These are phyloP conservation scores for Syzygium syzygioides DNA, from an alignment of 441 rosid genomes.

Conservation along the genomic window DNA sequence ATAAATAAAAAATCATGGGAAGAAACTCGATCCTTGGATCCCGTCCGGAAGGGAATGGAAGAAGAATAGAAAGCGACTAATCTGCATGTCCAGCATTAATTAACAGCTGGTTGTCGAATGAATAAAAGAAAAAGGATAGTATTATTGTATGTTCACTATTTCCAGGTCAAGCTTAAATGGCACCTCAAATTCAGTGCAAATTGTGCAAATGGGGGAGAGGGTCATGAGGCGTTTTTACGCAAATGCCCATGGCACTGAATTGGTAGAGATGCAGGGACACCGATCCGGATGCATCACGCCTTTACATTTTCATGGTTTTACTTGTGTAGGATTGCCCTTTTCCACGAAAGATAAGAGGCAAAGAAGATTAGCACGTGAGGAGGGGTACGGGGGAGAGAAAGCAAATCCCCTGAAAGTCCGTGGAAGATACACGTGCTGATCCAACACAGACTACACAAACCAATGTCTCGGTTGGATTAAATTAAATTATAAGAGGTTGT, in stretches of 20 bases:
- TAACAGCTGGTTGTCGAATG: not conserved
- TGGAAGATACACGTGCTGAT: conserved; percentile 33
- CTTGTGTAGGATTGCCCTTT: conserved; percentile 11
- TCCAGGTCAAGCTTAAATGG: not conserved
- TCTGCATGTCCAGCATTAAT: not conserved
- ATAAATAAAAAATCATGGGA: not conserved
- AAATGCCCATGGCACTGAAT: not conserved
- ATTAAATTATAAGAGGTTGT: not conserved
- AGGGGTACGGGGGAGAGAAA: not conserved
- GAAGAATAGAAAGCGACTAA: not conserved
- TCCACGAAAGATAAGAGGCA: not conserved
- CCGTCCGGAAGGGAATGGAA: not conserved
- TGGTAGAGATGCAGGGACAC: not conserved
- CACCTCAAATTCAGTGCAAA: conserved; percentile 1
- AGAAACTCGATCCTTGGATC: not conserved
- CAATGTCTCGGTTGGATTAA: conserved; percentile 25
- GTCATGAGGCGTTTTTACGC: not conserved
- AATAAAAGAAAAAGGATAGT: not conserved
- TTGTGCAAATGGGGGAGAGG: not conserved
- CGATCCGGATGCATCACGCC: not conserved
- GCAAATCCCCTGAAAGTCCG: conserved; percentile 31
- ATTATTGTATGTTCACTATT: not conserved
- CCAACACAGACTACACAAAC: conserved; percentile 17
- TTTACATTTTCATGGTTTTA: not conserved
- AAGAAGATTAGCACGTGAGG: not conserved